phyloP scores from a whole-genome alignment of 768 basidiomycete species.

The Artomyces pyxidatus region DNA sequence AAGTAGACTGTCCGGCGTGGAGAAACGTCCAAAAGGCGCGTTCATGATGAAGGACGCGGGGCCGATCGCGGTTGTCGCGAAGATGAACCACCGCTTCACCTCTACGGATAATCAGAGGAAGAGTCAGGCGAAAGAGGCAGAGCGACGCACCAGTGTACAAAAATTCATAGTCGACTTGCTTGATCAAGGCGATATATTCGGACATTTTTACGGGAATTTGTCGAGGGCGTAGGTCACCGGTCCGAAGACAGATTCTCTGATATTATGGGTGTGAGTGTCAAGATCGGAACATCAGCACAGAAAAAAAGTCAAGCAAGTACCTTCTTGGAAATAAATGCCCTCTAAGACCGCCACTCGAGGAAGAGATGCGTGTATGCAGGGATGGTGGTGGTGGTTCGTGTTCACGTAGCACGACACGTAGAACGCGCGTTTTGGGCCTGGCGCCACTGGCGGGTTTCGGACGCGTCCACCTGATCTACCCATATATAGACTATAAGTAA shows the following conservation, averaged over 20 bases:
- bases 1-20: constrained; percentile 39
- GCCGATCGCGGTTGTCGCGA: not conserved
- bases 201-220: not conserved
- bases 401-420: no score
- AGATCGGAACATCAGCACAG: no score
- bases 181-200: not conserved
- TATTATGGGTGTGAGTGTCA: no score
- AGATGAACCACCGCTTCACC: constrained; percentile 10
- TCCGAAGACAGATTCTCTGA: not conserved
- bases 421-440: no score
- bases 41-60: constrained; percentile 45
- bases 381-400: no score
- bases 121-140: not conserved
- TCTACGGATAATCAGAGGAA: not conserved
- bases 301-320: no score
- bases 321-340: no score
- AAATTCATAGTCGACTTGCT: not conserved
- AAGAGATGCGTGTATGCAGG: no score
- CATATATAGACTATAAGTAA: no score
- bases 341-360: no score
- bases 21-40: constrained; percentile 79
- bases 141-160: constrained; percentile 1
- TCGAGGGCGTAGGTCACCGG: not conserved
- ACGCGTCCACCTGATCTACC: no score
- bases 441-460: no score